Conservation (phyloP, 192 early-diverging fungal genomes). For the Piromyces finnis region DNA sequence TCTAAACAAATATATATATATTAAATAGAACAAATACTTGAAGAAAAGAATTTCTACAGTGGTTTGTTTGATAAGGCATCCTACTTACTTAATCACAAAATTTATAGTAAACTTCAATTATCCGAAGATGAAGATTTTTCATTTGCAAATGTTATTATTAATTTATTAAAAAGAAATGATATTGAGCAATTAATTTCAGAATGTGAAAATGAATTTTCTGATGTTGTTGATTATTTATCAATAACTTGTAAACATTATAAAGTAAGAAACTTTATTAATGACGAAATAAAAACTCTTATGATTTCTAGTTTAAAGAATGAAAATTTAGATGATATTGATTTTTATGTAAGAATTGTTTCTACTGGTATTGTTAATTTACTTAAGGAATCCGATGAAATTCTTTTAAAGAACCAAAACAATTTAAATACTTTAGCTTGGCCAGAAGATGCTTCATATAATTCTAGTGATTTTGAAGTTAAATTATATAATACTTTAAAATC, state of each 20-base stretch:
- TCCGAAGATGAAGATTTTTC: slow-evolving; percentile 47
- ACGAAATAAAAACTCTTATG: neutral
- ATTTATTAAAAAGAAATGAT: slow-evolving; percentile 11
- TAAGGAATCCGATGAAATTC: neutral
- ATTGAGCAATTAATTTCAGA: neutral
- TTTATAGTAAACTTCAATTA: slow-evolving; percentile 48
- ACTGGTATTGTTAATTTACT: slow-evolving; percentile 13
- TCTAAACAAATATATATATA: too few relatives aligned
- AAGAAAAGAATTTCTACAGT: neutral
- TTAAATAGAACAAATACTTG: slow-evolving; percentile 10
- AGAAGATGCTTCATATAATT: slow-evolving; percentile 9
- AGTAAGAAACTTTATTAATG: neutral
- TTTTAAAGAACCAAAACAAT: slow-evolving; percentile 1
- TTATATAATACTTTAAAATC: slow-evolving; percentile 11
- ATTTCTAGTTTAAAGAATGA: neutral
- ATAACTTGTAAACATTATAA: neutral
- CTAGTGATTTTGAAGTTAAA: slow-evolving; percentile 8
- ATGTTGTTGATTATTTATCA: slow-evolving; percentile 13
- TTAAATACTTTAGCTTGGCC: slow-evolving; percentile 11
- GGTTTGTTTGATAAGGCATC: slow-evolving; percentile 31
- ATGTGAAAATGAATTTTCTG: slow-evolving; percentile 8
- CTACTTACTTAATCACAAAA: slow-evolving; percentile 66
- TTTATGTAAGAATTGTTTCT: slow-evolving; percentile 7
- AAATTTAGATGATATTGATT: neutral
- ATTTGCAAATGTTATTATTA: slow-evolving; percentile 28